A percentile compares a stretch with the other conserved stretches of the same genome.
Evolutionary conservation across 768 basidiomycete genomes (phyloP).

Genomic region (Saitozyma sp.): DNA sequence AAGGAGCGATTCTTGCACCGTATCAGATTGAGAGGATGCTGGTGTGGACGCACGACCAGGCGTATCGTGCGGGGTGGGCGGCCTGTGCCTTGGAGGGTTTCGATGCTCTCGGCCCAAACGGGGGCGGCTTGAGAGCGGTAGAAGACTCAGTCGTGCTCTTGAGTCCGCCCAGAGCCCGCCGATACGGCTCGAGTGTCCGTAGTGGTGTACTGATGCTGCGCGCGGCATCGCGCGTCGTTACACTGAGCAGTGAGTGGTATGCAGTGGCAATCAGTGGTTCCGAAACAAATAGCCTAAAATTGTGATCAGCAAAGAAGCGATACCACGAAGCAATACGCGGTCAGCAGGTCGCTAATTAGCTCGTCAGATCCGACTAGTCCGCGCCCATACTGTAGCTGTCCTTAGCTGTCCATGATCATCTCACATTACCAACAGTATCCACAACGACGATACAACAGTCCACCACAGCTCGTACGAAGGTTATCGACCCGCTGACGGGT

Average conservation of each 20-base stretch:
- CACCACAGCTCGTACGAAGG: not conserved
- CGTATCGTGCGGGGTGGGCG: not conserved
- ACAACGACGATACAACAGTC: not conserved
- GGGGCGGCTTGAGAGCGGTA: not conserved
- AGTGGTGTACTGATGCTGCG: not conserved
- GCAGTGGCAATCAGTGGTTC: no score
- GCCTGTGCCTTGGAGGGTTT: not conserved
- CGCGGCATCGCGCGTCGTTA: not conserved
- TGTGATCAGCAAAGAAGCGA: no score
- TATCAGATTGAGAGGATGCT: not conserved
- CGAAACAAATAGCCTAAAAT: no score
- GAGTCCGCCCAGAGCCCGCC: not conserved
- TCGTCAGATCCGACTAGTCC: no score
- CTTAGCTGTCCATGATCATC: no score
- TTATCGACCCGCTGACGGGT: not conserved
- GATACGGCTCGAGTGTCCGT: not conserved
- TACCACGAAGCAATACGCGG: no score
- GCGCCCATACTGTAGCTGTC: no score
- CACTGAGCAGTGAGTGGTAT: not conserved
- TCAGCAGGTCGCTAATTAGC: no score
- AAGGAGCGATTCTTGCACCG: not conserved
- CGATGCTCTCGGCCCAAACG: not conserved
- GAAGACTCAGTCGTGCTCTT: not conserved
- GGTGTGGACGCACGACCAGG: not conserved
- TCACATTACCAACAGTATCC: not conserved